Evolutionary conservation across 192 early-diverging fungal genomes (phyloP), one percentile per base, ranked within the genome.

Genomic region (Coemansia sp.): DNA sequence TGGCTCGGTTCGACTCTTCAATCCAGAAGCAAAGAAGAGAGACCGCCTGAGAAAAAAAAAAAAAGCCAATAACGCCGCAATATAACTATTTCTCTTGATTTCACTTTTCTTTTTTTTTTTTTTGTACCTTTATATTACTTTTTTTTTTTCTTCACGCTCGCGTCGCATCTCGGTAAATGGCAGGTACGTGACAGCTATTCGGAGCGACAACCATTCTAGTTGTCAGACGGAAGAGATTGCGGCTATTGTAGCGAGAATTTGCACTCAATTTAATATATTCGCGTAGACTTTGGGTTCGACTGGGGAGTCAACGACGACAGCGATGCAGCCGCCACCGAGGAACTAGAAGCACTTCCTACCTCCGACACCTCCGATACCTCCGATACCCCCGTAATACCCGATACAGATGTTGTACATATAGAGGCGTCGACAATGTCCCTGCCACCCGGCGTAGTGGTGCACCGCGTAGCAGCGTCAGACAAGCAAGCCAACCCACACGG

Each of bases 281-380:
- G 12, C 6, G 8, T 68, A 80, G 78, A 81, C 55, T 81, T 81
- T 62, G 78, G 78, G 33, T 75, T 69, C 34, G 78, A 75, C 63
- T 81, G 78, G 78, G 69, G 53, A 36, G 39, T 28, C 12, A 62
- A 59, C 12, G 36, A 50, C 21, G 60, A 71, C 33, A 35, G 55
- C 1, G 31, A n/a, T 0, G 61, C 61, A 23, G 5, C 48, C 12
- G 36, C 18, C 6, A 60, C 59, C 48, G 13, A 18, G 16, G 37
- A 42, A 18, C 48, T 13, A 11, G 37, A 38, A 13, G 11, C 5
- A 38, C 37, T 10, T 2, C 5, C 37, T 10, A 36, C 35, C 10
- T 0, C 18, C 6, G 42, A 43, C 4, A 8, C 42, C 0, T 7
- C 42, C 0, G 42, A 12, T 7, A 6, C 7, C 18, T 14, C 42